A percentile compares a stretch with the other conserved stretches of the same genome.
Evolutionary conservation across 352 stramenopile species (phyloP).

Genomic region (Globisporangium cylindrosporum): DNA sequence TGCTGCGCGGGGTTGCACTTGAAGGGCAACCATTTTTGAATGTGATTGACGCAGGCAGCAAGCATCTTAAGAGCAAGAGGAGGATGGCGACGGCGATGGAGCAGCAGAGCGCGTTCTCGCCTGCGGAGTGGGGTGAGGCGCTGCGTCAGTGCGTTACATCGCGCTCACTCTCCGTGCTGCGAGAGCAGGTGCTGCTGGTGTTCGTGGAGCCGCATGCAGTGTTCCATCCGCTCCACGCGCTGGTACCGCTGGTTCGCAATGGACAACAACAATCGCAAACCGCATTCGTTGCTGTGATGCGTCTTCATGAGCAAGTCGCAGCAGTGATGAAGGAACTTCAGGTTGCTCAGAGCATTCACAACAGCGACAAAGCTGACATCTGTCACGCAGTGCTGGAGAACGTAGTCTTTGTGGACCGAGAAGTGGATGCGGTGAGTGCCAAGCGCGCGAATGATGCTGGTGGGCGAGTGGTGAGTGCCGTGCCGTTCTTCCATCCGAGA

Average conservation of each 20-base stretch:
- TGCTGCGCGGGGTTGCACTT: background rate
- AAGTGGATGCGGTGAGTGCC: slow-evolving; percentile 1
- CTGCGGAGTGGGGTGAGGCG: slow-evolving; percentile 9
- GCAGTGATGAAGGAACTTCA: slow-evolving; percentile 4
- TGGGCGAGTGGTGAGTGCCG: background rate
- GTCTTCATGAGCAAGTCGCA: slow-evolving; percentile 10
- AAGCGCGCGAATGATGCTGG: background rate
- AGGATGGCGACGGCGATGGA: background rate
- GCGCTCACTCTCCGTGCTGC: slow-evolving; percentile 2
- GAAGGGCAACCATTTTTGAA: slow-evolving; percentile 1
- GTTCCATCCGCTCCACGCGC: slow-evolving; percentile 20
- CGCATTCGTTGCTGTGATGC: slow-evolving; percentile 10
- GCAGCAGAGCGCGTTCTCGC: background rate
- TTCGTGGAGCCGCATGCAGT: slow-evolving; percentile 7
- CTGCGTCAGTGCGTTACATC: slow-evolving; percentile 2
- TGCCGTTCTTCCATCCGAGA: slow-evolving; percentile 12
- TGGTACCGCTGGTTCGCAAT: slow-evolving; percentile 4
- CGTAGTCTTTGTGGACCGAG: slow-evolving; percentile 11
- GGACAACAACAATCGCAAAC: background rate
- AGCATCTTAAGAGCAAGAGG: background rate
- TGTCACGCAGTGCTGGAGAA: slow-evolving; percentile 9
- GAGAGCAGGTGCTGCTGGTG: slow-evolving; percentile 14
- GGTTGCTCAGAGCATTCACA: background rate
- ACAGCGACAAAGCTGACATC: background rate
- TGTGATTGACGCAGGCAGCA: background rate